phyloP scores from a whole-genome alignment of 768 basidiomycete genomes.

The Tricholoma saponaceum region DNA sequence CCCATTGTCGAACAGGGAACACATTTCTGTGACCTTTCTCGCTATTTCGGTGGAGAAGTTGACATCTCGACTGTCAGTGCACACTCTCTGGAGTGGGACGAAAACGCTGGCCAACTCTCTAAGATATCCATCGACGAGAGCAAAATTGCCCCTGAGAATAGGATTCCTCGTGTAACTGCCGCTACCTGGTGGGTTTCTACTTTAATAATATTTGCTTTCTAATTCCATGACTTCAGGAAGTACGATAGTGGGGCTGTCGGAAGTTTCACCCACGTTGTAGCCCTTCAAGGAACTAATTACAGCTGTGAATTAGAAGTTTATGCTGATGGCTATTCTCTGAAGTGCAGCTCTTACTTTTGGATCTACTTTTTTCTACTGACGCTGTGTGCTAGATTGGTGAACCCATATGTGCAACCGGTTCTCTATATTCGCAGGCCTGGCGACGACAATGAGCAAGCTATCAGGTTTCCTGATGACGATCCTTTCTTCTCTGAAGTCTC shows the following conservation, averaged over 20 bases:
- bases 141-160: constrained; percentile 79
- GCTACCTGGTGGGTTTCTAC: constrained; percentile 69
- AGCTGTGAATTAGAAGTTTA: constrained; percentile 93
- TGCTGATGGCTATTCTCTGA: constrained; percentile 88
- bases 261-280: constrained; percentile 83
- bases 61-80: constrained; percentile 78
- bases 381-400: constrained; percentile 54
- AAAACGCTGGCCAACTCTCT: constrained; percentile 79
- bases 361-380: background rate
- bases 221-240: constrained; percentile 57
- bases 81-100: constrained; percentile 90
- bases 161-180: constrained; percentile 90
- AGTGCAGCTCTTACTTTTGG: constrained; percentile 38
- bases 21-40: constrained; percentile 94
- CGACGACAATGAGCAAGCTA: constrained; percentile 67
- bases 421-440: constrained; percentile 85
- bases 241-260: constrained; percentile 95
- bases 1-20: constrained; percentile 91
- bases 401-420: constrained; percentile 91
- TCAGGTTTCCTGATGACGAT: constrained; percentile 77
- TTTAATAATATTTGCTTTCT: background rate
- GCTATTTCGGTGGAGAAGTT: constrained; percentile 96
- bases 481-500: constrained; percentile 94
- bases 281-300: constrained; percentile 90
- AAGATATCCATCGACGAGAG: constrained; percentile 83